Base-by-base conservation (phyloP, 2,329 filamentous ascomycete species). In the Penicillium sp. region DNA sequence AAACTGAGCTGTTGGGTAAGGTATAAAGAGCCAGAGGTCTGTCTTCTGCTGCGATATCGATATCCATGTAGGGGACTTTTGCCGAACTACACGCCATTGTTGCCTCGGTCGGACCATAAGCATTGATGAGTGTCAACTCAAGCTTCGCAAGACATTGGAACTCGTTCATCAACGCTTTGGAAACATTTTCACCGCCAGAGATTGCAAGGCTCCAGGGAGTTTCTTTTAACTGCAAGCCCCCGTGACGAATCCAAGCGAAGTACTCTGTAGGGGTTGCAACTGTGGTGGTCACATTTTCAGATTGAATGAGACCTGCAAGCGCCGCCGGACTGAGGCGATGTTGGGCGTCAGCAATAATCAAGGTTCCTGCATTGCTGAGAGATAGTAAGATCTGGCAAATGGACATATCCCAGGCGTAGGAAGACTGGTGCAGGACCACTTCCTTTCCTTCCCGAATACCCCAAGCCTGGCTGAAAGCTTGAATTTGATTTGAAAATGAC, bases 1-100 rank as follows among this genome's bases (percentile, higher is more conserved):
- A 79, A 26, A 72, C 50, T 1, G 63, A 63, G 49, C 73, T 75
- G 53, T 79, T 78, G 2, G 73, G 69, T 3, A 77, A 57, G 2
- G 72, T 63, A 14, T 52, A 50, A 7, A 74, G 69, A 3, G 56
- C 44, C 0, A 65, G 47, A 1, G 19, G 2, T 27, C 1, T 27
- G 1, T 13, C 27, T 5, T 9, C 27, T 10, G 22, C 31, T 5
- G 8, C 11, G 2, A 13, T 8, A 11, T 56, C 45, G 1, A 52
- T 26, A 8, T 31, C 14, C 10, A 13, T 48, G 24, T 61, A 59
- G 16, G 77, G 41, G 19, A 69, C 52, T 9, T 65, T 57, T 19
- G n/a, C 53, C 10, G 55, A 41, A 19, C 54, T 62, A 27, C 59
- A 67, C 9, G 60, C 60, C 21, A 67, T 41, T 3, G 66, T 66